Evolutionary conservation across 2,329 filamentous ascomycete genomes (phyloP), one percentile per base, ranked within the genome.

Genomic region (Fusarium heterosporum): DNA sequence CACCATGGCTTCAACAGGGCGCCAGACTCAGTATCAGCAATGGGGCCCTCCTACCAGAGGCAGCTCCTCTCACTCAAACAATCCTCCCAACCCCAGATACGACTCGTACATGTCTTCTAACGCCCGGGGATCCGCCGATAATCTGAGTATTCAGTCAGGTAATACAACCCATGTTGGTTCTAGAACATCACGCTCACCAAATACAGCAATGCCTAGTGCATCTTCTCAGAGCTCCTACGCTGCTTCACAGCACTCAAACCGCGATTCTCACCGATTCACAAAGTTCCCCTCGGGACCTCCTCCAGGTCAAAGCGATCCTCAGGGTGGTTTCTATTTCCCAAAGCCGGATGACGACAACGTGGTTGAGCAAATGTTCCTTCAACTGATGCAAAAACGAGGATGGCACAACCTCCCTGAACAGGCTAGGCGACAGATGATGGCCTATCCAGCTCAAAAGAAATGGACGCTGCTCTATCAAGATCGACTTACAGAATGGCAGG

Each of bases 381-480:
- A 93, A 51, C 82, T 99, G 68, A 98, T 99, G 96, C 92, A 97
- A 75, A 97, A 97, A 81, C 89, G 96, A 80, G 96, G 95, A 68
- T 98, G 94, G 93, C 96, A 97, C 81, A 96, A 96, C 78, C 83
- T 99, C 68, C 96, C 96, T 7, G 96, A 99, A 75, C 93, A 97
- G 81, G 96, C 96, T 29, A 89, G 91, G 71, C 87, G 95, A 64
- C 96, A 98, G 82, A 98, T 99, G 95, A 87, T 96, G 80, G 93
- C 93, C 36, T 98, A 99, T 77, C 93, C 94, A 14, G 87, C 96
- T 10, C 88, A 90, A 68, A 98, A 98, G 84, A 99, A 98, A 80
- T 99, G 96, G 96, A 97, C 93, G 2, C 82, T 99, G 61, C 91
- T 99, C 50, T 91, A 98, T 77, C 95, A 99, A 79, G 96, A 99